Base-by-base conservation (phyloP, 768 basidiomycete species). In the Boletus tylopilopsis region DNA sequence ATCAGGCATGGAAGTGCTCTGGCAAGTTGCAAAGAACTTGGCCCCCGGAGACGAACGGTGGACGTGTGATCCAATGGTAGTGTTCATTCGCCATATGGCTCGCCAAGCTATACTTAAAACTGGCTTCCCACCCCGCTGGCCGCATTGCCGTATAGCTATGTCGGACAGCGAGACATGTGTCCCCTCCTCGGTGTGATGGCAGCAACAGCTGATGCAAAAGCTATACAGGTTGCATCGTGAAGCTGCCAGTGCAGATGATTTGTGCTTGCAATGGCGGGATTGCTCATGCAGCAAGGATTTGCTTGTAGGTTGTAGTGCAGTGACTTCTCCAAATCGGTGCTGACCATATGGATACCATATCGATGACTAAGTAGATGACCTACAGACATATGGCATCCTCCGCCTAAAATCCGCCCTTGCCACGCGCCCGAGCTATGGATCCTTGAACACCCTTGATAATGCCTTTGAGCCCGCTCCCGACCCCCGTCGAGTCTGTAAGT, bases 1-100 rank as follows among this genome's bases (percentile, higher is more conserved):
- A 34, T 79, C 74, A 27, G 77, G 79, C 84, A 85, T 84, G 64
- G 52, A 48, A 50, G 63, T 59, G 41, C 34, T 30, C 53, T 52
- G 52, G 22, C 45, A 64, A 67, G 54, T 29, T 34, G 50, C 40
- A 54, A 39, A 25, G 22, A 19, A 33, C 36, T 38, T 27, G 21
- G 29, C 18, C 30, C n/a, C 47, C 40, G 43, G 44, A 33, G 50
- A 22, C 27, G 38, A 45, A 38, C 24, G 40, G 49, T 19, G 33
- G 48, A 65, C 64, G 61, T 65, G 63, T 54, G 59, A 59, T 50
- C n/a, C n/a, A n/a, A n/a, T 43, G 30, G 42, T 38, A 45, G 46
- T 23, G 46, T 50, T 50, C 39, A n/a, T 45, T 32, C 27, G 42
- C 63, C 66, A 67, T 67, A 64, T 68, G 66, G 65, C 23, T 19